Evolutionary conservation across 345 rosid species (phyloP).

Genomic region (Diplotaxis tenuifolia): DNA sequence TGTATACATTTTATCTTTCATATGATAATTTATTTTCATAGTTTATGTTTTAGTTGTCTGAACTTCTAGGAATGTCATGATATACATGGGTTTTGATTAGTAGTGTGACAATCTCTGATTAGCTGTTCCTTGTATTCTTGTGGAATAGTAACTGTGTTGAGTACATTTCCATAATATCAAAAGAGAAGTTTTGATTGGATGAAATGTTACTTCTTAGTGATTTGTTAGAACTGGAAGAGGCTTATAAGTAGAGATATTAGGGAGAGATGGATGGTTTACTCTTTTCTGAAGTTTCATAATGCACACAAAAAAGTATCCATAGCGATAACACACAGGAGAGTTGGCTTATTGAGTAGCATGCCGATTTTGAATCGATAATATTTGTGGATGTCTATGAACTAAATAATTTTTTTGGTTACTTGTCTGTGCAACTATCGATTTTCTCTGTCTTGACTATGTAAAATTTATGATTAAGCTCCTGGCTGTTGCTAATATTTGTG

Average conservation of each 20-base stretch:
- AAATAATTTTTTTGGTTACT: too few relatives aligned
- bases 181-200: background rate
- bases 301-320: background rate
- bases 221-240: background rate
- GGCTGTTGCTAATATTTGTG: slow-evolving; percentile 8
- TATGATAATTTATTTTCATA: background rate
- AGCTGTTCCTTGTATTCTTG: background rate
- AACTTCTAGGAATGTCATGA: background rate
- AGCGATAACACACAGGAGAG: too few relatives aligned
- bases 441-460: slow-evolving; percentile 7
- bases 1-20: background rate
- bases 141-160: background rate
- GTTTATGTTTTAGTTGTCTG: background rate
- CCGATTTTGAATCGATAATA: too few relatives aligned
- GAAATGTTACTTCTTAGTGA: background rate
- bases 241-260: background rate
- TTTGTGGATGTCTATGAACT: too few relatives aligned
- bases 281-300: background rate
- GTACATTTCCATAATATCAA: background rate
- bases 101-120: background rate
- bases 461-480: background rate
- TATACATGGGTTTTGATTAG: background rate
- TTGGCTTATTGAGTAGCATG: too few relatives aligned
- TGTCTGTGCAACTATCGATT: too few relatives aligned
- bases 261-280: background rate